Evolutionary conservation across 305 asterid genomes (phyloP), one percentile per base, ranked within the genome.

Genomic region (Salvia sclarea): DNA sequence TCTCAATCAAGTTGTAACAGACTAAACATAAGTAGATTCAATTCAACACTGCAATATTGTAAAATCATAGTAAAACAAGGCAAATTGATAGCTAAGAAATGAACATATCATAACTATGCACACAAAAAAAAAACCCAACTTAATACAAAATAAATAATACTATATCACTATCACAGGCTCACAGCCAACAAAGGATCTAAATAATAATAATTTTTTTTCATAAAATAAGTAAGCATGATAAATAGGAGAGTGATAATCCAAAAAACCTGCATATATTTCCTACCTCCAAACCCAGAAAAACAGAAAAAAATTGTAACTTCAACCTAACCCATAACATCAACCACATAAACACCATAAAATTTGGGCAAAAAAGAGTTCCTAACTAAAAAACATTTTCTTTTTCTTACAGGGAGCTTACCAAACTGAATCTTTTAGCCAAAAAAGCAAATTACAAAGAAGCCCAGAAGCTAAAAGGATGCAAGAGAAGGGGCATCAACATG

Each of bases 381-480:
- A n/a, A n/a, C n/a, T n/a, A n/a, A n/a, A n/a, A n/a, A n/a, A n/a
- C n/a, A n/a, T n/a, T n/a, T n/a, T n/a, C n/a, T n/a, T n/a, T n/a
- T n/a, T n/a, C n/a, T n/a, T n/a, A n/a, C n/a, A n/a, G n/a, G n/a
- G n/a, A n/a, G n/a, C n/a, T n/a, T n/a, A n/a, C n/a, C n/a, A n/a
- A n/a, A n/a, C n/a, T n/a, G n/a, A n/a, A n/a, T n/a, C n/a, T n/a
- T n/a, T n/a, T n/a, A n/a, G n/a, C 53, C 30, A 28, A 56, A 63
- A n/a, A 50, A 6, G 64, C 52, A 48, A 48, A 58, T 20, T 21
- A 48, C 20, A 40, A 64, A 48, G 14, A 18, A 49, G 16, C 69
- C 69, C 76, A 66, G 60, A 52, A 64, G 31, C 70, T 40, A 52
- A 41, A 52, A 59, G 17, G 50, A 38, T 31, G 41, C 25, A 18